Evolutionary conservation across 345 rosid genomes (phyloP).

Genomic region (Boechera stricta): DNA sequence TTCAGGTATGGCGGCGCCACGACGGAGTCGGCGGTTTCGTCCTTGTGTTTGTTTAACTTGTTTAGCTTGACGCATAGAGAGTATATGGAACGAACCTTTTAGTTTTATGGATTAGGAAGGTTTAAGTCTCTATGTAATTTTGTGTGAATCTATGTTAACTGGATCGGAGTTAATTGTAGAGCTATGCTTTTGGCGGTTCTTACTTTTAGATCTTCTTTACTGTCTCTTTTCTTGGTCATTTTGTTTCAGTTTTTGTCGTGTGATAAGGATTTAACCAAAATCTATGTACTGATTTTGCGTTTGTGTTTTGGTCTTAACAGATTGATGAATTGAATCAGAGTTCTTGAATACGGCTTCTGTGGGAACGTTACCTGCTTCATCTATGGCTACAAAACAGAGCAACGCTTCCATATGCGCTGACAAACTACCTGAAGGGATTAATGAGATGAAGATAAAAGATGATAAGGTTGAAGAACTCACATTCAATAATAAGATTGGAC

Average conservation of each 20-base stretch:
- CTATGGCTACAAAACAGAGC: constrained; percentile 36
- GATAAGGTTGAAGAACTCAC: constrained; percentile 49
- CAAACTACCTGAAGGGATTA: constrained; percentile 61
- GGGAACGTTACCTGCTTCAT: constrained; percentile 38
- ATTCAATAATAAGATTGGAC: neutral
- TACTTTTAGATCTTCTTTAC: constrained; percentile 24
- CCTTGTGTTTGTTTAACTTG: constrained; percentile 12
- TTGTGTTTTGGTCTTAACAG: constrained; percentile 25
- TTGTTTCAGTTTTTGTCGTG: neutral
- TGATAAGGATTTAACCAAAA: neutral
- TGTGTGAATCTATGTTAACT: constrained; percentile 25
- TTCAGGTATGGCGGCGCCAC: constrained; percentile 37
- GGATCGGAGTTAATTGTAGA: constrained; percentile 4
- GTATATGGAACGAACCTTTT: neutral
- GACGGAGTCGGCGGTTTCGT: constrained; percentile 19
- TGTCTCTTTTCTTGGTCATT: constrained; percentile 8
- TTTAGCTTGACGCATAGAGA: neutral
- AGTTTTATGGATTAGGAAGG: neutral
- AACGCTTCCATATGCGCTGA: constrained; percentile 44
- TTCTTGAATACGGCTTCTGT: constrained; percentile 41
- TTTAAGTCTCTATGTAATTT: neutral
- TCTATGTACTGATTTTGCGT: neutral
- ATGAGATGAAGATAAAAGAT: constrained; percentile 72
- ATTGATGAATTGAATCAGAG: constrained; percentile 15
- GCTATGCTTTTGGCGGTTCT: constrained; percentile 1